Conservation (phyloP, 140 eudicot genomes). For the Stevia rebaudiana region DNA sequence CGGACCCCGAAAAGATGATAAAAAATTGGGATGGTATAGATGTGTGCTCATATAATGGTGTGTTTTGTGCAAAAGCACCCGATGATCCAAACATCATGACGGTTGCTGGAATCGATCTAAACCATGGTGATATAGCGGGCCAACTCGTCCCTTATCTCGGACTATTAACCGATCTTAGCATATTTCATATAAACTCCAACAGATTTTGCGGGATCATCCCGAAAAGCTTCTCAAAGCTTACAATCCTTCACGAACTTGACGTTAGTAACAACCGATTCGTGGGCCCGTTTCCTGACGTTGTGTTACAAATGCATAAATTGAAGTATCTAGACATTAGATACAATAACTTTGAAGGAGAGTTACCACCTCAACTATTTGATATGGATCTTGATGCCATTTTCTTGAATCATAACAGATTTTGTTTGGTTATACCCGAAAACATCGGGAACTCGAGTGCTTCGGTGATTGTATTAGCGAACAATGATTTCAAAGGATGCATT, state of each 20-base stretch:
- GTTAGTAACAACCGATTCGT: slow-evolving; percentile 58
- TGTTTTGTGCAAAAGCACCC: slow-evolving; percentile 49
- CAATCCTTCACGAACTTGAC: slow-evolving; percentile 50
- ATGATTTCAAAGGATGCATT: slow-evolving; percentile 42
- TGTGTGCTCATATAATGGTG: slow-evolving; percentile 60
- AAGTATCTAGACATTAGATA: slow-evolving; percentile 66
- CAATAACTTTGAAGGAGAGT: slow-evolving; percentile 55
- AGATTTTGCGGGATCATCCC: slow-evolving; percentile 70
- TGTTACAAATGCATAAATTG: slow-evolving; percentile 37
- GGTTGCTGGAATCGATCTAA: slow-evolving; percentile 70
- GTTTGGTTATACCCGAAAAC: slow-evolving; percentile 46
- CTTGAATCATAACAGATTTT: slow-evolving; percentile 52
- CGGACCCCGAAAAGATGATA: slow-evolving; percentile 52
- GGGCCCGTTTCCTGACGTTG: slow-evolving; percentile 63
- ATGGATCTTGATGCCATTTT: slow-evolving; percentile 62
- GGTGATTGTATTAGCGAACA: slow-evolving; percentile 52
- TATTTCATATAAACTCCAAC: slow-evolving; percentile 63
- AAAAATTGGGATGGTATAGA: slow-evolving; percentile 62
- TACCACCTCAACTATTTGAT: slow-evolving; percentile 53
- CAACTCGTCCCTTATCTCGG: slow-evolving; percentile 51
- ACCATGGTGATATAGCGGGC: slow-evolving; percentile 66
- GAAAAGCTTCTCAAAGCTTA: slow-evolving; percentile 29
- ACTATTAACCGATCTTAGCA: slow-evolving; percentile 44
- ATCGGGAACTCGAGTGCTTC: slow-evolving; percentile 60
- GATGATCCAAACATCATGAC: slow-evolving; percentile 43